Percentiles rank a stretch among this genome's conserved stretches.
Evolutionary conservation across 768 basidiomycete species (phyloP).

Genomic region (Boletus insuetus): DNA sequence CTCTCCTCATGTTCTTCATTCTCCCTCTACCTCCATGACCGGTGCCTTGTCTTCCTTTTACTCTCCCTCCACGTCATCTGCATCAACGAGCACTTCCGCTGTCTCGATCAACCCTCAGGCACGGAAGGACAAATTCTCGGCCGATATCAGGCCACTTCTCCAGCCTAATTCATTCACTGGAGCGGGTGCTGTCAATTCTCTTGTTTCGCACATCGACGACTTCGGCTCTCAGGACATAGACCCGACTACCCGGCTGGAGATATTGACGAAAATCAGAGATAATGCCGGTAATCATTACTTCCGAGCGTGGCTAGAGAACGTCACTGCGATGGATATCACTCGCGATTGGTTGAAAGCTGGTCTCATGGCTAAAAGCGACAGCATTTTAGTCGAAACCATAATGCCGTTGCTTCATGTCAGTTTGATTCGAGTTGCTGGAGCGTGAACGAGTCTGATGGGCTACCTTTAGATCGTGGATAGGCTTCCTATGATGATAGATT

Average conservation of each 20-base stretch:
- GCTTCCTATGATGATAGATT: slow-evolving; percentile 68
- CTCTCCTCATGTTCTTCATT: slow-evolving; percentile 67
- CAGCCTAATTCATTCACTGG: slow-evolving; percentile 61
- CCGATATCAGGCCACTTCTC: slow-evolving; percentile 54
- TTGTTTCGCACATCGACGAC: slow-evolving; percentile 56
- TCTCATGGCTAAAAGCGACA: slow-evolving; percentile 53
- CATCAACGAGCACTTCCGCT: slow-evolving; percentile 24
- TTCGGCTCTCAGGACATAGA: slow-evolving; percentile 67
- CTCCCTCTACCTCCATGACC: slow-evolving; percentile 42
- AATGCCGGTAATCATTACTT: slow-evolving; percentile 85
- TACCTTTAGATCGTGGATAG: slow-evolving; percentile 69
- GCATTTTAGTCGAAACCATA: slow-evolving; percentile 62
- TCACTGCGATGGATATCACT: slow-evolving; percentile 68
- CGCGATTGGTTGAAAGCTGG: slow-evolving; percentile 81
- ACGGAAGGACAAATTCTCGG: slow-evolving; percentile 52
- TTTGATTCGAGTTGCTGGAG: slow-evolving; percentile 23
- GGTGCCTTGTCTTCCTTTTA: slow-evolving; percentile 40
- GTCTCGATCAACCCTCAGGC: slow-evolving; percentile 46
- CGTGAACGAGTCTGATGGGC: slow-evolving; percentile 18
- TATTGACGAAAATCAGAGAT: slow-evolving; percentile 78
- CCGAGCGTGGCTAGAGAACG: slow-evolving; percentile 82
- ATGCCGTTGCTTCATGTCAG: slow-evolving; percentile 88
- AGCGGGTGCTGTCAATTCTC: slow-evolving; percentile 61
- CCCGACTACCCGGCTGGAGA: slow-evolving; percentile 61
- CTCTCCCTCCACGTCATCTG: slow-evolving; percentile 30